Evolutionary conservation across 2,329 filamentous ascomycete species (phyloP), one percentile per base, ranked within the genome.

Genomic region (Xylariaceae sp.): DNA sequence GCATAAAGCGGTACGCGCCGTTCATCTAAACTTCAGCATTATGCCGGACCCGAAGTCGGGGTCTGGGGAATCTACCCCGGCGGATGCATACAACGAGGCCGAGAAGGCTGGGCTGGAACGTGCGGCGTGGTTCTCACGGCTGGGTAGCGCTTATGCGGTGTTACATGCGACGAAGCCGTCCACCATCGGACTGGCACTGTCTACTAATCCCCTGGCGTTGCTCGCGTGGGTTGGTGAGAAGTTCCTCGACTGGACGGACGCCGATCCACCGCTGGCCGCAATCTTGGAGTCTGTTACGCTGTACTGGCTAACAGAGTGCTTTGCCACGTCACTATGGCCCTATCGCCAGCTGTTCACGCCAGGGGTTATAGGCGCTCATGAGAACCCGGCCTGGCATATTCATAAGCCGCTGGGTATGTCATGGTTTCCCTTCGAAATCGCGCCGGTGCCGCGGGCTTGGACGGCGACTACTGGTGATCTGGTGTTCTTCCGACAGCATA

Each of bases 191-290:
- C 72, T 84, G 4, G 78, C 75, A 0, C 67, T 87, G 1, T 71
- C 76, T 3, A 71, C 78, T 4, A 83, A 72, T 27, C 84, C 84
- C 0, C 56, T 86, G 1, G 80, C 81, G 0, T 63, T 86, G 16
- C 72, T 87, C 2, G 75, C 78, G 6, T 87, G 83, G 73, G 73
- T 84, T 21, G 79, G 77, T 3, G 82, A 85, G 59, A 84, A 84
- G 63, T 80, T 81, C 50, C 66, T 81, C 0, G 76, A 75, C 4
- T 85, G 81, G 81, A 71, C 70, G 1, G 81, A 84, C 55, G 61
- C 69, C 3, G 66, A 15, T 0, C 59, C 44, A 33, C 61, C 68
- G 1, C 52, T 79, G 6, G 65, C 76, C 29, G 71, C 71, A 2
- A 79, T 84, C 9, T 67, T 85, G 2, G 73, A 75, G n/a, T 67